Percentiles rank a stretch among this genome's conserved stretches.
phyloP scores from a whole-genome alignment of 371 early-diverging fungal genomes.

The Rhizopus microsporus region DNA sequence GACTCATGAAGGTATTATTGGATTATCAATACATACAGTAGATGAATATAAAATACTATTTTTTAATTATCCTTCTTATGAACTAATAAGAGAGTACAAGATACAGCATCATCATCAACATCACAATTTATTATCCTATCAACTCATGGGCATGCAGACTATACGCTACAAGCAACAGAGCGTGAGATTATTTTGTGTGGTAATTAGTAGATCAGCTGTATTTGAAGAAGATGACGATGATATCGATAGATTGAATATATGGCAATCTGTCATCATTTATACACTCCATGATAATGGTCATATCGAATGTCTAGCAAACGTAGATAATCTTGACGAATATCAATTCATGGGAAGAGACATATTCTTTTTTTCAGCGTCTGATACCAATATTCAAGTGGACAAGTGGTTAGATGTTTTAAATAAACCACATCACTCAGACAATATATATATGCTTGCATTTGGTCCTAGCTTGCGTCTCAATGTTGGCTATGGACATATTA shows the following conservation, averaged over 20 bases:
- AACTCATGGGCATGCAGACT: slow-evolving; percentile 40
- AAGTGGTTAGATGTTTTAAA: slow-evolving; percentile 33
- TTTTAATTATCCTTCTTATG: slow-evolving; percentile 40
- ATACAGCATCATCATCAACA: slow-evolving; percentile 4
- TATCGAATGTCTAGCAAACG: slow-evolving; percentile 34
- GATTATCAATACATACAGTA: slow-evolving; percentile 30
- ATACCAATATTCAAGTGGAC: slow-evolving; percentile 4
- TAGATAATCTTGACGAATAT: slow-evolving; percentile 17
- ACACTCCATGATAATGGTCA: slow-evolving; percentile 34
- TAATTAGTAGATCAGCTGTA: slow-evolving; percentile 24
- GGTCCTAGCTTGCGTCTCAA: slow-evolving; percentile 25
- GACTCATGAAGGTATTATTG: slow-evolving; percentile 33
- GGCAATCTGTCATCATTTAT: slow-evolving; percentile 39
- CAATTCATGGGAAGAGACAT: slow-evolving; percentile 35
- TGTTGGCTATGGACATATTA: slow-evolving; percentile 30
- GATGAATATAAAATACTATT: slow-evolving; percentile 39
- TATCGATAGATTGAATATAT: slow-evolving; percentile 30
- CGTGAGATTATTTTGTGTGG: slow-evolving; percentile 31
- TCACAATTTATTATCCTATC: slow-evolving; percentile 32
- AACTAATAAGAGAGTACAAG: slow-evolving; percentile 32
- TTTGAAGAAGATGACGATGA: slow-evolving; percentile 15
- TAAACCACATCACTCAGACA: slow-evolving; percentile 16
- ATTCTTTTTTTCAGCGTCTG: slow-evolving; percentile 29
- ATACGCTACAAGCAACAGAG: slow-evolving; percentile 20
- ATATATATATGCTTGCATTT: slow-evolving; percentile 32